Evolutionary conservation across 2,329 filamentous ascomycete genomes (phyloP).

Genomic region (Plectosphaerella cucumerina): DNA sequence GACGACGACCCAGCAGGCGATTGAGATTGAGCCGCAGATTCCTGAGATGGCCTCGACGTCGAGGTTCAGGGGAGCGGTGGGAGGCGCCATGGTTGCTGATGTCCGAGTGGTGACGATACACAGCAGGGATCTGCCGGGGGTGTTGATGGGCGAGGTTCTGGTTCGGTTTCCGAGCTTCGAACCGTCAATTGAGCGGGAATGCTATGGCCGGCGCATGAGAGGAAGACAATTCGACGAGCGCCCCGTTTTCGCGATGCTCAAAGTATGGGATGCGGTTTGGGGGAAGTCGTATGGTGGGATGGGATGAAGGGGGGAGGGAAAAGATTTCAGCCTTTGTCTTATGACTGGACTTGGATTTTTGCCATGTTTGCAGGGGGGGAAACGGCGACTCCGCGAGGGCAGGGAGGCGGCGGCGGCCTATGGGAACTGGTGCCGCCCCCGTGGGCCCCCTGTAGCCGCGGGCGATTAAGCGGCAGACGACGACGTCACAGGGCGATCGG

Average conservation of each 20-base stretch:
- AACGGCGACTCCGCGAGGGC: background rate
- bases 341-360: too few species aligned
- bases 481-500: conserved; percentile 4
- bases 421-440: background rate
- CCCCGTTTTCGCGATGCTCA: too few species aligned
- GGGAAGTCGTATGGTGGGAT: too few species aligned
- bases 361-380: too few species aligned
- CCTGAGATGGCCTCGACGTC: conserved; percentile 89
- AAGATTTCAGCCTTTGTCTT: too few species aligned
- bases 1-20: conserved; percentile 96
- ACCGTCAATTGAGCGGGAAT: too few species aligned
- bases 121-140: background rate
- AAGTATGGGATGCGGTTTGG: too few species aligned
- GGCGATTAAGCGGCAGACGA: conserved; percentile 1
- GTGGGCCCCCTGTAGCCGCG: background rate
- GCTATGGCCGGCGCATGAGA: too few species aligned
- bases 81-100: conserved; percentile 42
- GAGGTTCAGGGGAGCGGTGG: conserved; percentile 58
- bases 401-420: background rate
- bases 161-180: too few species aligned
- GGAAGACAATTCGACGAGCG: too few species aligned
- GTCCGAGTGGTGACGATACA: background rate
- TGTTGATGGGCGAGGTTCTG: background rate
- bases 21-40: conserved; percentile 88
- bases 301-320: too few species aligned